These are phyloP conservation scores for Andalucia godoyi DNA, from an alignment of 78 protist genomes.

Conservation along the genomic window DNA sequence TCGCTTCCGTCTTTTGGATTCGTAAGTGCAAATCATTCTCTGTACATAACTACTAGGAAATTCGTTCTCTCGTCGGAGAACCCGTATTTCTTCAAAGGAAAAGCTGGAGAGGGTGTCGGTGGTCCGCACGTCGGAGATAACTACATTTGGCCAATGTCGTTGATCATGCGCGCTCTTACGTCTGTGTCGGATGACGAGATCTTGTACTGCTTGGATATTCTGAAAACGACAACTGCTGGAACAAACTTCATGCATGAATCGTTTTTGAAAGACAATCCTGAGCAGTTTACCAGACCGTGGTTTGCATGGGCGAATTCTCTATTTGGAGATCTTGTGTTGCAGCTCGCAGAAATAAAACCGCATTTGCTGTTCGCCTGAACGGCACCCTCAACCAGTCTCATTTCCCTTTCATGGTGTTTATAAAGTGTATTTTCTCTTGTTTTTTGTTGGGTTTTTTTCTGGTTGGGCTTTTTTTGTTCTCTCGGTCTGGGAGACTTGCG, in stretches of 20 bases:
- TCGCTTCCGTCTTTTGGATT: constrained; percentile 29
- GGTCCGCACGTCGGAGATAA: constrained; percentile 29
- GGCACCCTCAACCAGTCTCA: too few relatives aligned
- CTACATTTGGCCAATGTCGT: constrained; percentile 36
- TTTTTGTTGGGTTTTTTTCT: too few relatives aligned
- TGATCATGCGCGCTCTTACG: constrained; percentile 29
- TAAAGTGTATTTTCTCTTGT: too few relatives aligned
- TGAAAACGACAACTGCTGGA: neutral
- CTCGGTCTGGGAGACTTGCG: too few relatives aligned
- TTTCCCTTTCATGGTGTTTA: too few relatives aligned
- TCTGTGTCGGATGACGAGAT: constrained; percentile 9
- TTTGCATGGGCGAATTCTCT: constrained; percentile 49
- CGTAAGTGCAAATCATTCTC: neutral
- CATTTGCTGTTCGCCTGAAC: too few relatives aligned
- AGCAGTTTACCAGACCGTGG: constrained; percentile 27
- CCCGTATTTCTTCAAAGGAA: constrained; percentile 28
- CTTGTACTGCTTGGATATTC: neutral
- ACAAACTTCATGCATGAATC: constrained; percentile 32
- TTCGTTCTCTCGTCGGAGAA: neutral
- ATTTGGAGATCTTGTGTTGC: constrained; percentile 23
- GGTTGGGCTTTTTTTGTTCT: too few relatives aligned
- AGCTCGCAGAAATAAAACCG: neutral
- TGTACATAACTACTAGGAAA: constrained; percentile 3
- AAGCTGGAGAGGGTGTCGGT: constrained; percentile 23
- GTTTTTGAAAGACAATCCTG: constrained; percentile 8